Conservation (phyloP, 1,139 yeast species). For the Pichia terricola region DNA sequence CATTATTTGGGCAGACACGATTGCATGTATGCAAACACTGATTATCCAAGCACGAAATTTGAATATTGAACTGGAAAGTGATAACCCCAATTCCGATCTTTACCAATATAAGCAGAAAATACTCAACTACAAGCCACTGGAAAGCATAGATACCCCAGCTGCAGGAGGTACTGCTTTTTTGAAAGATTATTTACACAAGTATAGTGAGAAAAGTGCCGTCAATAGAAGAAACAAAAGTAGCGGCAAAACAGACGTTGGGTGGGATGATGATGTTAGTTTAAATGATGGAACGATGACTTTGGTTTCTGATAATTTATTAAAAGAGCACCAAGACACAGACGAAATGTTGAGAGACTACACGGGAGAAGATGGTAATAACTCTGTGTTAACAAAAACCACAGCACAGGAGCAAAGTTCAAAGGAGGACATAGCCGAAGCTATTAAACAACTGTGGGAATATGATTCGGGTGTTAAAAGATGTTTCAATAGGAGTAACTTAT, state of each 20-base stretch:
- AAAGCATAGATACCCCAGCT: slow-evolving; percentile 52
- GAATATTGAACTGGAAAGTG: slow-evolving; percentile 54
- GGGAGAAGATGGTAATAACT: slow-evolving; percentile 1
- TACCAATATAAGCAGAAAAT: slow-evolving; percentile 39
- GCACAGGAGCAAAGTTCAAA: slow-evolving; percentile 14
- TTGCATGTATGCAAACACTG: slow-evolving; percentile 79
- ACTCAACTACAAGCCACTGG: slow-evolving; percentile 48
- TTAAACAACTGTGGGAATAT: slow-evolving; percentile 51
- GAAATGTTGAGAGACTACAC: slow-evolving; percentile 15
- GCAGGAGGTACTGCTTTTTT: slow-evolving; percentile 62
- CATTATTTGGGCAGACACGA: slow-evolving; percentile 91
- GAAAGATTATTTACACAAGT: slow-evolving; percentile 55
- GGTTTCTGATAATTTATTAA: slow-evolving; percentile 3
- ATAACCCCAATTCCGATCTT: slow-evolving; percentile 37
- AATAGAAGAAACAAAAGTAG: slow-evolving; percentile 46
- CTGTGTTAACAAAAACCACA: not conserved
- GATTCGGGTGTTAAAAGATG: slow-evolving; percentile 62
- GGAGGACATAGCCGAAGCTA: slow-evolving; percentile 58
- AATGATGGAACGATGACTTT: slow-evolving; percentile 2
- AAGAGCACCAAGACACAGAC: slow-evolving; percentile 15
- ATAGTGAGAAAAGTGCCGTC: slow-evolving; percentile 44
- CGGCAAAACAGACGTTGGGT: slow-evolving; percentile 42
- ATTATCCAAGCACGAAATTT: slow-evolving; percentile 62
- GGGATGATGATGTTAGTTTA: slow-evolving; percentile 24
- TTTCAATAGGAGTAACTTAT: slow-evolving; percentile 57